phyloP scores from a whole-genome alignment of 1,284 basidiomycete genomes.

The Pisolithus thermaeus region DNA sequence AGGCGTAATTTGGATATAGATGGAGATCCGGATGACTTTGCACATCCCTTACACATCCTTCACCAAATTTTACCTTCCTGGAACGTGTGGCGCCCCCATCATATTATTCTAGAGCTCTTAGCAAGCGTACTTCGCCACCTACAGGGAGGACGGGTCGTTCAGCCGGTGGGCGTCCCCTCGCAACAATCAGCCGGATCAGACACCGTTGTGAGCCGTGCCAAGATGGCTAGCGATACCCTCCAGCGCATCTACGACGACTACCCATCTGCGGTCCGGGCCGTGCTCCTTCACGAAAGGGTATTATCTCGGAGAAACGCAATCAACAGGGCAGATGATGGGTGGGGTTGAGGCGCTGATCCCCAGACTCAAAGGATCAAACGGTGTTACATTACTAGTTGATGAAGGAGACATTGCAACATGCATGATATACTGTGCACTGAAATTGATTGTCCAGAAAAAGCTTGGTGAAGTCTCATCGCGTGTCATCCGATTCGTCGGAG shows the following conservation, averaged over 20 bases:
- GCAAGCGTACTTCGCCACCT: conserved; percentile 41
- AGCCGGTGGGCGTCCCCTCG: conserved; percentile 32
- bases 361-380: conserved; percentile 7
- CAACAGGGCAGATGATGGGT: conserved; percentile 7
- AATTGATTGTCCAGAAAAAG: conserved; percentile 7
- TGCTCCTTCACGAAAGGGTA: conserved; percentile 34
- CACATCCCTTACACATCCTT: conserved; percentile 54
- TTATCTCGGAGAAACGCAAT: conserved; percentile 26
- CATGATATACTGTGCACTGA: conserved; percentile 15
- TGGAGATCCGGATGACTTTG: conserved; percentile 34
- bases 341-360: conserved; percentile 13
- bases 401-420: conserved; percentile 19
- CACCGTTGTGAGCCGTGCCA: conserved; percentile 20
- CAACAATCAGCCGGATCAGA: conserved; percentile 9
- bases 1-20: conserved; percentile 16
- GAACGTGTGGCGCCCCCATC: conserved; percentile 62
- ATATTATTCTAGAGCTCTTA: conserved; percentile 42
- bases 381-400: conserved; percentile 24
- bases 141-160: conserved; percentile 43
- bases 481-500: conserved; percentile 39
- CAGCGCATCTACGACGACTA: conserved; percentile 40
- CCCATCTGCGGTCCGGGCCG: conserved; percentile 42
- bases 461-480: conserved; percentile 15
- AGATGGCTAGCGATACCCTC: conserved; percentile 36
- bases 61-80: conserved; percentile 59